A percentile compares a stretch with the other conserved stretches of the same genome.
phyloP scores from a whole-genome alignment of 163 green algal species.

The Scenedesmus sp. region DNA sequence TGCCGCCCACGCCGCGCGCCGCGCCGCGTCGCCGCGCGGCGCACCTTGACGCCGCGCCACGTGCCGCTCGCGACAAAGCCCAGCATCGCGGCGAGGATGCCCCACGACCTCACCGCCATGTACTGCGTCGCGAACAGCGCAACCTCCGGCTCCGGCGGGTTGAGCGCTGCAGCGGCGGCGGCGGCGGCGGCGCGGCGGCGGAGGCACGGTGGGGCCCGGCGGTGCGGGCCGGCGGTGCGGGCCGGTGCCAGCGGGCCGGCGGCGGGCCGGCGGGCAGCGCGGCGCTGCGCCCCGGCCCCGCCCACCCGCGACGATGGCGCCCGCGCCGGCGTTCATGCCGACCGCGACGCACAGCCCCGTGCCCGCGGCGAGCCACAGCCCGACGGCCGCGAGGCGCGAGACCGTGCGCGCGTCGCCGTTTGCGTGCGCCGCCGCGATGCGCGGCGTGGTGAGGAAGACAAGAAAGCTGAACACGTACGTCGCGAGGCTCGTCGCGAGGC shows the following conservation, averaged over 20 bases:
- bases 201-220: not conserved
- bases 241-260: no score
- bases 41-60: constrained; percentile 52
- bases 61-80: constrained; percentile 56
- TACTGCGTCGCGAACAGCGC: constrained; percentile 52
- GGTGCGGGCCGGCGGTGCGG: no score
- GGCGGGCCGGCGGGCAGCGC: not conserved
- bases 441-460: constrained; percentile 66
- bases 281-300: not conserved
- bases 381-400: constrained; percentile 8
- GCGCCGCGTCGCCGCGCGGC: no score
- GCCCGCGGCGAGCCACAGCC: constrained; percentile 31
- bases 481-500: constrained; percentile 48
- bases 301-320: constrained; percentile 29
- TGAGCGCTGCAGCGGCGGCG: constrained; percentile 50
- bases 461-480: constrained; percentile 68
- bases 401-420: constrained; percentile 51
- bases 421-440: constrained; percentile 58
- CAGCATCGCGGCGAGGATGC: constrained; percentile 52
- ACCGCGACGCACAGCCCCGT: constrained; percentile 3
- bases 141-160: constrained; percentile 54
- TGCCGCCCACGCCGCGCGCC: no score
- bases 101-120: constrained; percentile 49
- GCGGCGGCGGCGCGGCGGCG: not conserved
- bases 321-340: constrained; percentile 10